Evolutionary conservation across 306 rosid species (phyloP).

Genomic region (Herpetospermum pedunculosum): DNA sequence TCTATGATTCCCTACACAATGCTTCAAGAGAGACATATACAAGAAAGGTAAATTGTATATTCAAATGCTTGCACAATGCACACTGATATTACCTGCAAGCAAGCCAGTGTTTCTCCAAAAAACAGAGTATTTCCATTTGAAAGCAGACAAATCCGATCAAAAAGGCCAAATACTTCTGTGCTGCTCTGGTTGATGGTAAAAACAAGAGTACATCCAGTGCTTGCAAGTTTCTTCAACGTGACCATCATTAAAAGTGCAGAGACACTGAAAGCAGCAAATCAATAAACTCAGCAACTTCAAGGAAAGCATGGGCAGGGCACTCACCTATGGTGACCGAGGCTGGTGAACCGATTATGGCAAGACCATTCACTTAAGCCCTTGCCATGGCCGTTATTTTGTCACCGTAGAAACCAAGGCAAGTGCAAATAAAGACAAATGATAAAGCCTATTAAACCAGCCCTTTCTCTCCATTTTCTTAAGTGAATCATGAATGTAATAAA

Average conservation of each 20-base stretch:
- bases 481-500: not conserved
- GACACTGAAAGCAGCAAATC: slow-evolving; percentile 46
- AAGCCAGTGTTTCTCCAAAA: slow-evolving; percentile 95
- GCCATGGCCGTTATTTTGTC: not conserved
- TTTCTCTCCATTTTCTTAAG: not conserved
- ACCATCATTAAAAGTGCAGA: slow-evolving; percentile 99
- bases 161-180: slow-evolving; percentile 99
- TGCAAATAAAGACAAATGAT: not conserved
- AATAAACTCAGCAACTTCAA: slow-evolving; percentile 5
- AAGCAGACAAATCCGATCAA: slow-evolving; percentile 92
- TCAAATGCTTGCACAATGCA: not conserved
- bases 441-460: not conserved
- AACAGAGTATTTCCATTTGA: slow-evolving; percentile 96
- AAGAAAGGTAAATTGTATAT: not conserved
- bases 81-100: slow-evolving; percentile 68
- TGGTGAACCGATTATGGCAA: not conserved
- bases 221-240: slow-evolving; percentile 92
- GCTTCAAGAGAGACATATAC: not conserved
- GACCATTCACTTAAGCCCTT: not conserved
- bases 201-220: slow-evolving; percentile 83
- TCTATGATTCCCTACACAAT: slow-evolving; percentile 5
- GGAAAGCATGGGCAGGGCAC: not conserved
- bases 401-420: not conserved
- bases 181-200: slow-evolving; percentile 91
- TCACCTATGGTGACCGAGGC: not conserved